Conservation (phyloP, 2,329 filamentous ascomycete genomes). For the Dactylellina sp. region DNA sequence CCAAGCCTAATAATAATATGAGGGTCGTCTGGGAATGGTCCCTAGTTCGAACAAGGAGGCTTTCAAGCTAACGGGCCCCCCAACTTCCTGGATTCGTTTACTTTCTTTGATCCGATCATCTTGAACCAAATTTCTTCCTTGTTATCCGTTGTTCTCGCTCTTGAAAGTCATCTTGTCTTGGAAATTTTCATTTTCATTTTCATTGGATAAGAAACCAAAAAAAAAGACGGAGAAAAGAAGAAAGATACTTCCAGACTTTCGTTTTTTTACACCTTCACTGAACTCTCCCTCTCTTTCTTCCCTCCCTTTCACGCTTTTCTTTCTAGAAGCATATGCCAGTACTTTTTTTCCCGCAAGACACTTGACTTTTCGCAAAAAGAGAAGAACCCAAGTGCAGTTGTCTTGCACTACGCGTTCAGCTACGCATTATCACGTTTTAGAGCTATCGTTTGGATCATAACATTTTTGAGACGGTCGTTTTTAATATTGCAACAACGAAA, state of each 20-base stretch:
- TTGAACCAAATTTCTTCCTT: conserved; percentile 39
- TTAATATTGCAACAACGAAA: conserved; percentile 12
- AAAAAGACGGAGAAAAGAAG: too few species aligned
- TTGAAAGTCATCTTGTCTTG: conserved; percentile 27
- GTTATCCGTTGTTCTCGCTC: conserved; percentile 38
- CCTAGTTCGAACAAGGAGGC: conserved; percentile 46
- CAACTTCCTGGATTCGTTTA: conserved; percentile 42
- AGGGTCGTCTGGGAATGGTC: conserved; percentile 51
- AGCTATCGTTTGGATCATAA: conserved; percentile 42
- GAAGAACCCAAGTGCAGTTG: conserved; percentile 7
- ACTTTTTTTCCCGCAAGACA: conserved; percentile 31
- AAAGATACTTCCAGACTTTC: conserved; percentile 31
- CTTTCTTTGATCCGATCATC: conserved; percentile 56
- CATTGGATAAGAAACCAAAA: conserved; percentile 15
- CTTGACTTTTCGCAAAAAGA: conserved; percentile 20
- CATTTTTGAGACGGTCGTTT: conserved; percentile 49
- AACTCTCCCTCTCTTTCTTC: conserved; percentile 16
- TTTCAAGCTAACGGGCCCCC: conserved; percentile 51
- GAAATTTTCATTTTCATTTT: conserved; percentile 19
- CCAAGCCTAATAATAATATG: conserved; percentile 46
- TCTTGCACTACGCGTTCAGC: conserved; percentile 54
- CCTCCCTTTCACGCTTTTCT: conserved; percentile 29
- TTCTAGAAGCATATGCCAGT: conserved; percentile 9
- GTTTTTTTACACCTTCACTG: conserved; percentile 31
- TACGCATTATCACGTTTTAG: conserved; percentile 45